Evolutionary conservation across 495 filamentous ascomycete genomes (phyloP), one percentile per base, ranked within the genome.

Genomic region (Hyphodiscus hymeniophilus): DNA sequence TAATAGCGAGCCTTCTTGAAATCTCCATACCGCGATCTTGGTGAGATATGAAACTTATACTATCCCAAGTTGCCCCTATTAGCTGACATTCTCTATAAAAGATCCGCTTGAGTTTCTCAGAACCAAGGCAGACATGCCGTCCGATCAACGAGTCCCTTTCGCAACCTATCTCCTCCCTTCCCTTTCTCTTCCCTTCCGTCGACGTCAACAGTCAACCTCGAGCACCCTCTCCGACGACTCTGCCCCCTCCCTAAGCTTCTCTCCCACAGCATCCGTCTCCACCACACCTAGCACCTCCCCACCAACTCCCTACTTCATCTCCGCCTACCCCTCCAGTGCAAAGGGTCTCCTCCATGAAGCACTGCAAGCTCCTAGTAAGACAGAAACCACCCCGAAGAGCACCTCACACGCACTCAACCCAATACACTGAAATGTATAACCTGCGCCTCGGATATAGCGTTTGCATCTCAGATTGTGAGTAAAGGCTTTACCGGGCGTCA

Each of bases 401-500:
- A 44, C 15, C 41, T 60, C 2, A 13, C 13, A n/a, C 45, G 53
- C 13, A 38, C 38, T 5, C 50, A 56, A 5, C 50, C 50, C 0
- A 51, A 60, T 54, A 73, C 66, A 41, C 75, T 96, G 42, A 80
- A 81, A 50, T 96, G 89, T 66, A 66, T 74, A 36, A 74, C 67
- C 40, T 96, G 89, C 64, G 69, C 81, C 34, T 66, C 80, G 38
- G 84, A 94, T 60, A 70, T 95, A 18, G 87, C 84, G 52, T 77
- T 82, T 54, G 77, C 75, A 23, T 76, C 75, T 21, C 87, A 92
- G 58, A 89, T 95, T 45, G 80, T 95, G 57, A 84, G 77, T 68
- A 94, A 91, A 70, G 87, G 88, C 38, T 97, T 97, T 68, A 91
- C 82, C 17, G 89, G 90, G 42, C 85, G 89, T n/a, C 82, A 96